A percentile compares a stretch with the other conserved stretches of the same genome.
Conservation (phyloP, 305 asterid species). For the Petunia hybrid region DNA sequence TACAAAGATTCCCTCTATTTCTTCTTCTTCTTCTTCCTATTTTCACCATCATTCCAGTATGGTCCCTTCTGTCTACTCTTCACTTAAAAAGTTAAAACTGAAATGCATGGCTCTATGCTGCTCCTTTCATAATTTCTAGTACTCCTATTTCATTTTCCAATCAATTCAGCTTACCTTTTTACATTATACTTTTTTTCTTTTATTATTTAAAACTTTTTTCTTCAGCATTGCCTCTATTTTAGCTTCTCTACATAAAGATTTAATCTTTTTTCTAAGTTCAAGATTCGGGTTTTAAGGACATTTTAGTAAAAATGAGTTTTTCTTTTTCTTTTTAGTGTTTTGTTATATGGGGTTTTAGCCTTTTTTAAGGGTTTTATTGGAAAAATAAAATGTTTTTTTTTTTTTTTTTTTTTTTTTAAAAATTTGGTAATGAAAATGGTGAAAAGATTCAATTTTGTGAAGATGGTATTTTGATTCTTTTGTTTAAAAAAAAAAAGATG, state of each 20-base stretch:
- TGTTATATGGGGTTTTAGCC: not conserved
- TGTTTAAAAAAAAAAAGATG: conserved; percentile 48
- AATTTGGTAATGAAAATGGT: conserved; percentile 27
- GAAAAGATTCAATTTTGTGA: conserved; percentile 40
- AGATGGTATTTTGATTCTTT: conserved; percentile 37
- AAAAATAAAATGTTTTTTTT: too few relatives aligned
- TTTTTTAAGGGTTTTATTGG: too few relatives aligned
- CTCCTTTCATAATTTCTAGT: not conserved
- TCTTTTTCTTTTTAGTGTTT: not conserved
- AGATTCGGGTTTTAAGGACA: conserved; percentile 22
- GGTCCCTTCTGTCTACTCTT: conserved; percentile 23
- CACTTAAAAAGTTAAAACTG: conserved; percentile 36
- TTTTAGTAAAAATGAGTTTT: not conserved
- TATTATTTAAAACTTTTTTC: conserved; percentile 33
- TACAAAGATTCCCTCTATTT: conserved; percentile 29
- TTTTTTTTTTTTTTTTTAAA: not conserved
- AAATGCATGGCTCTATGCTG: conserved; percentile 38
- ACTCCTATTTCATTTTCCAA: conserved; percentile 39
- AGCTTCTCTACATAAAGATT: conserved; percentile 31
- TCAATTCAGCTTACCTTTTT: conserved; percentile 38
- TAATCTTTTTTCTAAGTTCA: conserved; percentile 33
- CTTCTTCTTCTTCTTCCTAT: conserved; percentile 10
- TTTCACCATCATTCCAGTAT: conserved; percentile 9
- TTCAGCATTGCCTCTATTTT: conserved; percentile 34
- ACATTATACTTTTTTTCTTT: conserved; percentile 32